Conservation (phyloP, 2,329 filamentous ascomycete genomes). For the Pseudocercospora cruenta region DNA sequence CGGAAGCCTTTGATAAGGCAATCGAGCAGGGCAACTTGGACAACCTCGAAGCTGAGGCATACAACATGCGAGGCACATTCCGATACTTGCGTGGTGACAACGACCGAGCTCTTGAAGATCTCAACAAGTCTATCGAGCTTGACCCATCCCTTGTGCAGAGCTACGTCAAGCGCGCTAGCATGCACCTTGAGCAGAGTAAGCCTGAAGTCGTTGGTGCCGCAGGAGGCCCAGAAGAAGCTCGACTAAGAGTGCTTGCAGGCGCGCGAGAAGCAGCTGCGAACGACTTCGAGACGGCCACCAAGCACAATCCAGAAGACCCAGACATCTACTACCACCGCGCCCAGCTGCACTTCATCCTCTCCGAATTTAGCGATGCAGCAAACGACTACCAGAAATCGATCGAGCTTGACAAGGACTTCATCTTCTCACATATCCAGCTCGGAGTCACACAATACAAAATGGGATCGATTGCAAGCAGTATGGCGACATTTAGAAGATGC, state of each 20-base stretch:
- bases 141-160: slow-evolving; percentile 88
- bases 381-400: slow-evolving; percentile 99
- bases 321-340: slow-evolving; percentile 99
- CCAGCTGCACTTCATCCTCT: slow-evolving; percentile 96
- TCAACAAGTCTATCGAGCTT: slow-evolving; percentile 91
- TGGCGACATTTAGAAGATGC: slow-evolving; percentile 96
- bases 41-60: slow-evolving; percentile 84
- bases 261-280: slow-evolving; percentile 82
- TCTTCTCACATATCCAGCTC: slow-evolving; percentile 99
- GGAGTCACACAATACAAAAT: slow-evolving; percentile 99
- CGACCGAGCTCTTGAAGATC: slow-evolving; percentile 76
- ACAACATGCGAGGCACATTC: slow-evolving; percentile 97
- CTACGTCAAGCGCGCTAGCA: slow-evolving; percentile 98
- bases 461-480: slow-evolving; percentile 94
- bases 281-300: slow-evolving; percentile 84
- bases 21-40: slow-evolving; percentile 79
- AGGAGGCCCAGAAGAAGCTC: slow-evolving; percentile 13
- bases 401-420: slow-evolving; percentile 92
- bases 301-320: slow-evolving; percentile 84
- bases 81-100: slow-evolving; percentile 90
- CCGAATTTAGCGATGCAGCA: slow-evolving; percentile 87
- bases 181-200: slow-evolving; percentile 89
- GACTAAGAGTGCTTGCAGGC: slow-evolving; percentile 55
- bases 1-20: slow-evolving; percentile 83
- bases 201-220: slow-evolving; percentile 16